phyloP scores from a whole-genome alignment of 441 rosid species.

The Mallotus japonicus region DNA sequence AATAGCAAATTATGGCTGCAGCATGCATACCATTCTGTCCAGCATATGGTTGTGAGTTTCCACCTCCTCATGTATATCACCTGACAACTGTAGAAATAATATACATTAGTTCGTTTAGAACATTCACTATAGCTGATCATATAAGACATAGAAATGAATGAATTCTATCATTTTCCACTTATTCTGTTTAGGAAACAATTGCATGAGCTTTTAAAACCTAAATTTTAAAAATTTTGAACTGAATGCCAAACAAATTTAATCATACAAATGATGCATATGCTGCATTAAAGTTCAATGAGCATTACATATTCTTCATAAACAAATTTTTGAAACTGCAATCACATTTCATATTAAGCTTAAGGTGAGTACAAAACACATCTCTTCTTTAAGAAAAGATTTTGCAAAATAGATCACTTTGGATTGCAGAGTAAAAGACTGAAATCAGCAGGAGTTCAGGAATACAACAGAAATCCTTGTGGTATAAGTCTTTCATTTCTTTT shows the following conservation, averaged over 20 bases:
- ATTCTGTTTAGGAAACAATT: neutral
- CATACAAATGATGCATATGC: too few species aligned
- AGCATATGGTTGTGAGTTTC: slow-evolving; percentile 85
- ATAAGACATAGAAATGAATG: neutral
- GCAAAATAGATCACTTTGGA: slow-evolving; percentile 4
- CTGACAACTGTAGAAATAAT: slow-evolving; percentile 61
- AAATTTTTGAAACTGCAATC: neutral
- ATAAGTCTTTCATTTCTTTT: neutral
- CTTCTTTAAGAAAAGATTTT: neutral
- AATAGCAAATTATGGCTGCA: slow-evolving; percentile 6
- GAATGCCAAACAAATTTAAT: neutral
- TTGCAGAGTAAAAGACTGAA: slow-evolving; percentile 3
- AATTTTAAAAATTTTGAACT: neutral
- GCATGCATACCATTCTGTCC: slow-evolving; percentile 76
- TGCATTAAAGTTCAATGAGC: neutral
- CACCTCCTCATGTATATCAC: slow-evolving; percentile 92
- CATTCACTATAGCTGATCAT: neutral
- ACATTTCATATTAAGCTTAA: too few species aligned
- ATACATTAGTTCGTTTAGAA: slow-evolving; percentile 6
- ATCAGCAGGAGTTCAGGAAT: neutral
- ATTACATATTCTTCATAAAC: neutral
- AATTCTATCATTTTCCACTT: slow-evolving; percentile 10
- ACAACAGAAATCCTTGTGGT: neutral
- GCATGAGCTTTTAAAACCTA: neutral
- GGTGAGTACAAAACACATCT: neutral